Percentiles rank a stretch among this genome's conserved stretches.
Evolutionary conservation across 1,139 yeast genomes (phyloP).

Genomic region (Yamadazyma blattariae): DNA sequence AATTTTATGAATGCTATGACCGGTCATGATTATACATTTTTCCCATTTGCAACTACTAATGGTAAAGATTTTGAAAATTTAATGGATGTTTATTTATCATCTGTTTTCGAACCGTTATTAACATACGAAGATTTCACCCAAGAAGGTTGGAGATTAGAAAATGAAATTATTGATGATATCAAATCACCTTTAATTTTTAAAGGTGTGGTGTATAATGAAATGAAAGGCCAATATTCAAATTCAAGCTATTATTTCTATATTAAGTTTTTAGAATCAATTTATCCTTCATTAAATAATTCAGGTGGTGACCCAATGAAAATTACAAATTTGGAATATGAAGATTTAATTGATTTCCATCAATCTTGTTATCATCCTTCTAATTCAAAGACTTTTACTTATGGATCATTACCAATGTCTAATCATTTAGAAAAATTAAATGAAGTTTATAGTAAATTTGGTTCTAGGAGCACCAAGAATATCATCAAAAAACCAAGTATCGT

Average conservation of each 20-base stretch:
- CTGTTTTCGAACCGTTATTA: constrained; percentile 80
- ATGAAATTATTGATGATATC: constrained; percentile 56
- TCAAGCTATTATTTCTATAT: constrained; percentile 84
- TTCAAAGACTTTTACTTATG: constrained; percentile 84
- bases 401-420: constrained; percentile 62
- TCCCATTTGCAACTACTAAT: constrained; percentile 95
- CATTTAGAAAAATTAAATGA: constrained; percentile 60
- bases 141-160: constrained; percentile 98
- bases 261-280: constrained; percentile 79
- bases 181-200: constrained; percentile 67
- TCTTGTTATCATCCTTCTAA: constrained; percentile 86
- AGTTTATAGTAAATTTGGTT: constrained; percentile 54
- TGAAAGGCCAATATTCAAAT: constrained; percentile 97
- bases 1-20: constrained; percentile 99
- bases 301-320: constrained; percentile 93
- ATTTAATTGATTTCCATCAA: constrained; percentile 71
- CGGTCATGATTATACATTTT: constrained; percentile 92
- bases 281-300: constrained; percentile 80
- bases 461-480: constrained; percentile 27
- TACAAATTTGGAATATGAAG: constrained; percentile 70
- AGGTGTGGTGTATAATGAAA: constrained; percentile 97
- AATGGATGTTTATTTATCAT: constrained; percentile 84
- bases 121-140: constrained; percentile 82
- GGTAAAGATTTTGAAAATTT: constrained; percentile 75
- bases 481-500: constrained; percentile 28